These are phyloP conservation scores for Phytopythium montanum DNA, from an alignment of 352 stramenopile species.

Conservation along the genomic window DNA sequence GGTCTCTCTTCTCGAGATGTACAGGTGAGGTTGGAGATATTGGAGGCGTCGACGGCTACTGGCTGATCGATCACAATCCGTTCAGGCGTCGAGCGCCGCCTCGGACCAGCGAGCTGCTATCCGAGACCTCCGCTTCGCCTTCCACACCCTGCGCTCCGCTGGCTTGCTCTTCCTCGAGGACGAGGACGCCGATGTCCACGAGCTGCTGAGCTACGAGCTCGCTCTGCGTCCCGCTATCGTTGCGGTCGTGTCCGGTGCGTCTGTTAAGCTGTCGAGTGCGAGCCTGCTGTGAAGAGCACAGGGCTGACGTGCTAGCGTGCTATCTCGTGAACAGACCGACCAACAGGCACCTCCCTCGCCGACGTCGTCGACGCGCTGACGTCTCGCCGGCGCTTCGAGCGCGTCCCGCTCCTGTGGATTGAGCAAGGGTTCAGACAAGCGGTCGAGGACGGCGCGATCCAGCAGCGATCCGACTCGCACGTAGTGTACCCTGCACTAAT, in stretches of 20 bases:
- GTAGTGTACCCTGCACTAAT: background rate
- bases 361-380: slow-evolving; percentile 50
- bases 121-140: slow-evolving; percentile 34
- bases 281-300: background rate
- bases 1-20: background rate
- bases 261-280: background rate
- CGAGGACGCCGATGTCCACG: slow-evolving; percentile 37
- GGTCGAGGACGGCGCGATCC: slow-evolving; percentile 18
- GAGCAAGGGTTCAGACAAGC: slow-evolving; percentile 34
- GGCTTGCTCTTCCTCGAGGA: slow-evolving; percentile 65
- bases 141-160: slow-evolving; percentile 31
- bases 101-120: slow-evolving; percentile 16
- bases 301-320: background rate
- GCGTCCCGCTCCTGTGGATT: slow-evolving; percentile 50
- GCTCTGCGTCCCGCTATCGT: slow-evolving; percentile 42
- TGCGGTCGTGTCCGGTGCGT: slow-evolving; percentile 29
- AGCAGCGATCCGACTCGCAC: slow-evolving; percentile 32
- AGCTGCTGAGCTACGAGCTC: slow-evolving; percentile 50
- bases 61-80: background rate
- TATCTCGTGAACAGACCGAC: slow-evolving; percentile 14
- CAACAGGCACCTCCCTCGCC: slow-evolving; percentile 26
- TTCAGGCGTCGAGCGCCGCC: background rate
- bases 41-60: background rate
- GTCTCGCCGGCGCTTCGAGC: slow-evolving; percentile 39
- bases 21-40: background rate